phyloP scores from a whole-genome alignment of 345 rosid genomes.

The Pugionium cornutum region DNA sequence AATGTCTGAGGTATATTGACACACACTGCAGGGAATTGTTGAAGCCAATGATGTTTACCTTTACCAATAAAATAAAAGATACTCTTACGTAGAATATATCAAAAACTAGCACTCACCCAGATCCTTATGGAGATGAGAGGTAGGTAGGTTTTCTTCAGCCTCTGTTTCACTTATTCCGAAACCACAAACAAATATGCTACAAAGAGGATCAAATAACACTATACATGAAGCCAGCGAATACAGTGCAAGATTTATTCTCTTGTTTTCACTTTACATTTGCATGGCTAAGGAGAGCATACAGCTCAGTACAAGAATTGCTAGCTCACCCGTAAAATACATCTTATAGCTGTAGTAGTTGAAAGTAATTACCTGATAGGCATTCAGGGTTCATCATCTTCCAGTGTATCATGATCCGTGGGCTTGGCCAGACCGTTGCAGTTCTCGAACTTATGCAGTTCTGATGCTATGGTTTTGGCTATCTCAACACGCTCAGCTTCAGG shows the following conservation, averaged over 20 bases:
- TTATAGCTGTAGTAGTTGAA: too few species aligned
- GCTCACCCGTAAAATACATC: slow-evolving; percentile 22
- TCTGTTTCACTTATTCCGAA: slow-evolving; percentile 10
- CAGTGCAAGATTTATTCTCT: slow-evolving; percentile 23
- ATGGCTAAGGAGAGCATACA: slow-evolving; percentile 20
- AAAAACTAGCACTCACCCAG: neutral
- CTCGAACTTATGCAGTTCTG: slow-evolving; percentile 68
- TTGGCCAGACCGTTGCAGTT: slow-evolving; percentile 46
- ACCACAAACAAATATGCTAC: slow-evolving; percentile 15
- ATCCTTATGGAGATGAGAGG: slow-evolving; percentile 1
- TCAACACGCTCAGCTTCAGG: slow-evolving; percentile 57
- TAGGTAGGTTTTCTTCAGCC: neutral
- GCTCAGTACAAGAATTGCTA: slow-evolving; percentile 9
- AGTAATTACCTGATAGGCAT: neutral
- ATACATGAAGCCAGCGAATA: slow-evolving; percentile 26
- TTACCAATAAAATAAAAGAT: neutral
- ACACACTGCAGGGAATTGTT: neutral
- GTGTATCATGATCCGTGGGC: slow-evolving; percentile 30
- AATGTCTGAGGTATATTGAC: slow-evolving; percentile 15
- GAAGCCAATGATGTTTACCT: slow-evolving; percentile 14
- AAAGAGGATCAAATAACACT: slow-evolving; percentile 25
- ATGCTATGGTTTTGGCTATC: slow-evolving; percentile 72
- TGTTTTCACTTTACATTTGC: slow-evolving; percentile 27
- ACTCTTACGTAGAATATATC: neutral
- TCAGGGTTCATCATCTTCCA: slow-evolving; percentile 20